Evolutionary conservation across 2,329 filamentous ascomycete genomes (phyloP).

Genomic region (Colletotrichum gigasporum): DNA sequence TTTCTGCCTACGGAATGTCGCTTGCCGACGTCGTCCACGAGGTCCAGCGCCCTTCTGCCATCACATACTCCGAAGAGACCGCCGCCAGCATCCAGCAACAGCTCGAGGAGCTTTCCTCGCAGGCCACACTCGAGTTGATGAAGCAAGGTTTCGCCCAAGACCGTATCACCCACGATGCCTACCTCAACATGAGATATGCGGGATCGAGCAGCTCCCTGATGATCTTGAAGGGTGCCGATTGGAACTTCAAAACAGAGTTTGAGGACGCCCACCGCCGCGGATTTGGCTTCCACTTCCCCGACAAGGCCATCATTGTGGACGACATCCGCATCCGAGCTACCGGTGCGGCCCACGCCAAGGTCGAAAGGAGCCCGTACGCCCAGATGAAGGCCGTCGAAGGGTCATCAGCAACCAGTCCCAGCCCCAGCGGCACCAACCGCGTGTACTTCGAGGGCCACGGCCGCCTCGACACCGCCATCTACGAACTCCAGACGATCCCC

Average conservation of each 20-base stretch:
- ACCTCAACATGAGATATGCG: conserved; percentile 53
- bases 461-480: conserved; percentile 19
- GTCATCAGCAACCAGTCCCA: conserved; percentile 65
- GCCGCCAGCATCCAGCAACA: conserved; percentile 33
- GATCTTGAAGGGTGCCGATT: conserved; percentile 40
- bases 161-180: conserved; percentile 51
- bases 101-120: conserved; percentile 44
- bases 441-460: conserved; percentile 29
- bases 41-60: conserved; percentile 45
- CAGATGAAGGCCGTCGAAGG: conserved; percentile 26
- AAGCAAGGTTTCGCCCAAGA: conserved; percentile 42
- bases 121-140: conserved; percentile 37
- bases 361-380: conserved; percentile 30
- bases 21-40: conserved; percentile 56
- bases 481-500: conserved; percentile 21
- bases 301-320: conserved; percentile 46
- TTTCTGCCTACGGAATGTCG: conserved; percentile 57
- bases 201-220: conserved; percentile 53
- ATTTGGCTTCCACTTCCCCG: conserved; percentile 67
- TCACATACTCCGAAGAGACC: conserved; percentile 35
- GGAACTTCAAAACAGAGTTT: conserved; percentile 71
- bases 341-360: conserved; percentile 24
- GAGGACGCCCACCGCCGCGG: conserved; percentile 77
- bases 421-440: conserved; percentile 66
- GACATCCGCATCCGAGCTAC: conserved; percentile 33